Evolutionary conservation across 768 basidiomycete species (phyloP).

Genomic region (Russula sp.): DNA sequence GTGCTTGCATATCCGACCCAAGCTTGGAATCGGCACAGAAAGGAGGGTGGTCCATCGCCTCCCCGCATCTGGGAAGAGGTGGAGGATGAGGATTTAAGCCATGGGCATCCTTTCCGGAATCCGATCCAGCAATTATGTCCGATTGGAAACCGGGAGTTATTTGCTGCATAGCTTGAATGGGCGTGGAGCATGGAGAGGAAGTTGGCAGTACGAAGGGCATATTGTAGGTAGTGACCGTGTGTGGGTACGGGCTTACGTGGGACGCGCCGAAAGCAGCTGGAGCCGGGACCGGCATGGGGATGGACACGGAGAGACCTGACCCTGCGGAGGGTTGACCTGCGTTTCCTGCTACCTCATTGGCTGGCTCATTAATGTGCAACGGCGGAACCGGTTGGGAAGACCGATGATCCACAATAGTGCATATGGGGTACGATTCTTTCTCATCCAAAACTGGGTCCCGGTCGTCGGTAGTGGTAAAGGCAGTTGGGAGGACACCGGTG

Average conservation of each 20-base stretch:
- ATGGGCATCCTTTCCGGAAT: not conserved
- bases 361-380: not conserved
- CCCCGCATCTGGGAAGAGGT: not conserved
- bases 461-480: not conserved
- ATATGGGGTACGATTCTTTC: not conserved
- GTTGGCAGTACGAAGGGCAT: not conserved
- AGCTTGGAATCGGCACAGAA: not conserved
- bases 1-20: not conserved
- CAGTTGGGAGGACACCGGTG: not conserved
- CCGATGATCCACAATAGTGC: not conserved
- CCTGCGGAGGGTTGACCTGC: not conserved
- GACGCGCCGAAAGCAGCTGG: too few relatives aligned
- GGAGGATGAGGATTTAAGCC: not conserved
- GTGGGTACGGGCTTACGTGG: too few relatives aligned
- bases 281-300: not conserved
- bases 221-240: too few relatives aligned
- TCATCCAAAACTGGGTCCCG: not conserved
- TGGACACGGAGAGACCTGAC: not conserved
- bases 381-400: not conserved
- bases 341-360: not conserved
- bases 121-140: too few relatives aligned
- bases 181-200: not conserved
- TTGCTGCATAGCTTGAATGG: too few relatives aligned
- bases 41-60: not conserved
- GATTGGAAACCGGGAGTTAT: too few relatives aligned